Evolutionary conservation across 768 basidiomycete genomes (phyloP).

Genomic region (Mycena epipterygia): DNA sequence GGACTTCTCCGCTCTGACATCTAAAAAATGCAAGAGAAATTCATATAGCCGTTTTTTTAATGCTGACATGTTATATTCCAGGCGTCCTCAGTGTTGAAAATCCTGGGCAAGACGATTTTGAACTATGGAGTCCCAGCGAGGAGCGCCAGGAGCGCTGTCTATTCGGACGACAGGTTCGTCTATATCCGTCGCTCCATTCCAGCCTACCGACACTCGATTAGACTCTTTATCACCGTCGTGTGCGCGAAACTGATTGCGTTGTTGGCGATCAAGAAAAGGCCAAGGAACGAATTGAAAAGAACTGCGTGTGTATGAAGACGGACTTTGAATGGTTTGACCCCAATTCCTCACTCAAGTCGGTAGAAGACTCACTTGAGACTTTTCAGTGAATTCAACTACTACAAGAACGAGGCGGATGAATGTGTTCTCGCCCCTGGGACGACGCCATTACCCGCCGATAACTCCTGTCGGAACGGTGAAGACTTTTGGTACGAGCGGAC

Average conservation of each 20-base stretch:
- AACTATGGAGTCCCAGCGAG: constrained; percentile 96
- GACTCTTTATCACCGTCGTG: constrained; percentile 94
- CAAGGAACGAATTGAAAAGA: constrained; percentile 65
- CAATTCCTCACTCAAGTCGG: too few relatives aligned
- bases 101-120: constrained; percentile 92
- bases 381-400: constrained; percentile 92
- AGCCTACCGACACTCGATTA: constrained; percentile 43
- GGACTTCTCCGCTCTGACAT: constrained; percentile 88
- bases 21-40: constrained; percentile 74
- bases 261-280: constrained; percentile 79
- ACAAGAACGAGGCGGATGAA: constrained; percentile 73
- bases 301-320: constrained; percentile 77
- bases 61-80: constrained; percentile 46
- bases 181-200: constrained; percentile 4
- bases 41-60: neutral
- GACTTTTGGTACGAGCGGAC: constrained; percentile 97
- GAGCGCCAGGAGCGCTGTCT: constrained; percentile 89
- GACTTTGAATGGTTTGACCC: constrained; percentile 95
- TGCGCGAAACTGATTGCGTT: constrained; percentile 83
- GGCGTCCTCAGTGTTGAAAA: constrained; percentile 79
- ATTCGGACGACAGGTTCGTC: constrained; percentile 87
- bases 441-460: constrained; percentile 70
- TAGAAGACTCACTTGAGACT: constrained; percentile 7
- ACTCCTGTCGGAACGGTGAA: constrained; percentile 70
- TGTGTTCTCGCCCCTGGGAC: constrained; percentile 87